phyloP scores from a whole-genome alignment of 2,329 filamentous ascomycete genomes.

The Mycocentrospora acerina region DNA sequence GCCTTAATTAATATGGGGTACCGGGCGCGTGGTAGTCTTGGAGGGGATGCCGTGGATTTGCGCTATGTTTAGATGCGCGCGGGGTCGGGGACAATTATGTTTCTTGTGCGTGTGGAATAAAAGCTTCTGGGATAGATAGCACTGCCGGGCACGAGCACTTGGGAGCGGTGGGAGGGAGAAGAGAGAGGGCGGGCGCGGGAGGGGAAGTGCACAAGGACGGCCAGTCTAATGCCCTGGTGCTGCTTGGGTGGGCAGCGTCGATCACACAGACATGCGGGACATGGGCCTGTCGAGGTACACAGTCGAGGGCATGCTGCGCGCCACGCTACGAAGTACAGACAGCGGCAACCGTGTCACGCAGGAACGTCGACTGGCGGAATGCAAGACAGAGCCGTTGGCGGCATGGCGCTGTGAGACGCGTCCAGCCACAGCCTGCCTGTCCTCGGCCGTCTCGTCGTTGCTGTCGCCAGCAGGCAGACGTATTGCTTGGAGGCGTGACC shows the following conservation, averaged over 20 bases:
- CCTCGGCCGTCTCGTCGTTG: too few relatives aligned
- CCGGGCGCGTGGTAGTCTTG: conserved; percentile 23
- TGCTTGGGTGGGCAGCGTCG: conserved; percentile 12
- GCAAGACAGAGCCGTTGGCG: conserved; percentile 10
- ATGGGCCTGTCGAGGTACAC: conserved; percentile 9
- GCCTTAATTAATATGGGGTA: conserved; percentile 37
- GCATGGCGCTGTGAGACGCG: too few relatives aligned
- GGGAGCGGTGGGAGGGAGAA: conserved; percentile 5
- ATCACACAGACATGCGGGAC: conserved; percentile 14
- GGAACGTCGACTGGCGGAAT: conserved; percentile 18
- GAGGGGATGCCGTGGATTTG: conserved; percentile 18
- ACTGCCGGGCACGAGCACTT: conserved; percentile 12
- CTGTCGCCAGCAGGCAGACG: conserved; percentile 14
- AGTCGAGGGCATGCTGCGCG: not conserved
- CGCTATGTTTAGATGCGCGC: conserved; percentile 24
- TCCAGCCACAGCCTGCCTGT: too few relatives aligned
- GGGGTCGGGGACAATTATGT: conserved; percentile 13
- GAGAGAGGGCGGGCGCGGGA: not conserved
- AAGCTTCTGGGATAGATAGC: conserved; percentile 21
- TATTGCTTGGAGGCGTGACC: conserved; percentile 7
- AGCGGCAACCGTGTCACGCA: conserved; percentile 13
- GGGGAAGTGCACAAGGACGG: too few relatives aligned
- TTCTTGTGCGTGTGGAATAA: conserved; percentile 10
- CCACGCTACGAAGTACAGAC: conserved; percentile 12
- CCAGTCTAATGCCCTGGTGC: conserved; percentile 5